Evolutionary conservation across 345 rosid species (phyloP).

Genomic region (Eucalyptus sp.): DNA sequence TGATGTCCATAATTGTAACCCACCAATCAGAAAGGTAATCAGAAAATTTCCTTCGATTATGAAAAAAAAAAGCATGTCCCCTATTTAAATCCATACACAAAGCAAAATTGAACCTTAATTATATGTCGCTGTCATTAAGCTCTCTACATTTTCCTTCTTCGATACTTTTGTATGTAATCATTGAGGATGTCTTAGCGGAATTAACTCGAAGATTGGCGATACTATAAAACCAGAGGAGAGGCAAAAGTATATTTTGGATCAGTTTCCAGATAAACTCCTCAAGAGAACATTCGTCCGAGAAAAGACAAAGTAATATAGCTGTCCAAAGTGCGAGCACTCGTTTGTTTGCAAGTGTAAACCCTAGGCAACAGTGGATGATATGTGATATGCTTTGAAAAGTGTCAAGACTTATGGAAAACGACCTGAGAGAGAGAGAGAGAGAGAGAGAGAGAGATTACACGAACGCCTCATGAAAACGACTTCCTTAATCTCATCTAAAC

Average conservation of each 20-base stretch:
- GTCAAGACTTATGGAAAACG: neutral
- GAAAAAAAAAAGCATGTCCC: neutral
- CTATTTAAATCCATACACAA: neutral
- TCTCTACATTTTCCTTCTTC: neutral
- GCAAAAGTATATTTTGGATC: neutral
- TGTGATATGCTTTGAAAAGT: neutral
- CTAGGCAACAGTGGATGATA: neutral
- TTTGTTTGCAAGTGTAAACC: neutral
- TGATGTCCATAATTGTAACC: neutral
- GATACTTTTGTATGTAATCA: neutral
- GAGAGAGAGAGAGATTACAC: neutral
- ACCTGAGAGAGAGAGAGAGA: neutral
- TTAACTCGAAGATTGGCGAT: neutral
- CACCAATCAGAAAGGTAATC: neutral
- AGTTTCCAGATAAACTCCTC: neutral
- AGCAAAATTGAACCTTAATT: neutral
- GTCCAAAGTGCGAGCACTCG: neutral
- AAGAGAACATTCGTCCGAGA: neutral
- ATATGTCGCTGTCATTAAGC: neutral
- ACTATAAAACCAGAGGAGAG: neutral
- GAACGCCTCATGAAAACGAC: neutral
- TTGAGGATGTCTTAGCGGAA: neutral
- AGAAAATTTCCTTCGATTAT: neutral
- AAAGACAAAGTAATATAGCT: neutral
- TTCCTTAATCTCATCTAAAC: neutral